These are phyloP conservation scores for Saccharata proteae DNA, from an alignment of 2,329 filamentous ascomycete species.

Conservation along the genomic window DNA sequence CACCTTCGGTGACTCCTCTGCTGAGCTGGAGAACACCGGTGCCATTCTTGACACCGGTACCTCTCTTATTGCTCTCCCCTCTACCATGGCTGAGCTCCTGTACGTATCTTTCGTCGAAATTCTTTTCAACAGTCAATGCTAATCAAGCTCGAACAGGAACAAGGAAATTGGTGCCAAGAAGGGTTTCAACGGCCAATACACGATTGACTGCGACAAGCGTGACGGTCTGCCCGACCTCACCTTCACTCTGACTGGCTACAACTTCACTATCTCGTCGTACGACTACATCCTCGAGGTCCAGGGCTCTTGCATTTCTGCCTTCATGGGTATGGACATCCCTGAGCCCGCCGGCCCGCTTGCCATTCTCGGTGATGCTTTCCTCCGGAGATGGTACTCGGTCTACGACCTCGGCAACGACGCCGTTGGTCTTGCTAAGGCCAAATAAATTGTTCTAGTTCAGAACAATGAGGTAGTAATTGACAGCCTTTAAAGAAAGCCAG, in stretches of 20 bases:
- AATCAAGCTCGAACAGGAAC: constrained; percentile 43
- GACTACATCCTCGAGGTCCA: constrained; percentile 96
- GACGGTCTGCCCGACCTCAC: constrained; percentile 77
- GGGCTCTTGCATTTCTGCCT: constrained; percentile 91
- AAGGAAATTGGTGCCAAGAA: constrained; percentile 97
- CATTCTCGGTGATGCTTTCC: constrained; percentile 79
- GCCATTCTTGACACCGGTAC: constrained; percentile 97
- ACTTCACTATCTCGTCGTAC: constrained; percentile 78
- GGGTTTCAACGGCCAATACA: constrained; percentile 94
- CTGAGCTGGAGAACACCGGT: constrained; percentile 87
- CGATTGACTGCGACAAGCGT: constrained; percentile 76
- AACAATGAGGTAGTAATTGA: not conserved
- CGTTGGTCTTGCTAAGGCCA: constrained; percentile 80
- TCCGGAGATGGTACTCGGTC: constrained; percentile 84
- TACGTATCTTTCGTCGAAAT: constrained; percentile 25
- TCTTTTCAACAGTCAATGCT: constrained; percentile 10
- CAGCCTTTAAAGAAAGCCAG: not conserved
- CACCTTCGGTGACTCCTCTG: constrained; percentile 71
- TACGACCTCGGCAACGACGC: constrained; percentile 86
- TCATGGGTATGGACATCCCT: constrained; percentile 85
- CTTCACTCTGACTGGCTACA: constrained; percentile 80
- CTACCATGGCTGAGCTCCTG: constrained; percentile 82
- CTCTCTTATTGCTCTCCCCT: constrained; percentile 90
- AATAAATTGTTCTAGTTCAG: constrained; percentile 32
- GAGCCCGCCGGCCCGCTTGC: constrained; percentile 81